Base-by-base conservation (phyloP, 768 basidiomycete genomes). In the Agaricus sinodeliciosus region DNA sequence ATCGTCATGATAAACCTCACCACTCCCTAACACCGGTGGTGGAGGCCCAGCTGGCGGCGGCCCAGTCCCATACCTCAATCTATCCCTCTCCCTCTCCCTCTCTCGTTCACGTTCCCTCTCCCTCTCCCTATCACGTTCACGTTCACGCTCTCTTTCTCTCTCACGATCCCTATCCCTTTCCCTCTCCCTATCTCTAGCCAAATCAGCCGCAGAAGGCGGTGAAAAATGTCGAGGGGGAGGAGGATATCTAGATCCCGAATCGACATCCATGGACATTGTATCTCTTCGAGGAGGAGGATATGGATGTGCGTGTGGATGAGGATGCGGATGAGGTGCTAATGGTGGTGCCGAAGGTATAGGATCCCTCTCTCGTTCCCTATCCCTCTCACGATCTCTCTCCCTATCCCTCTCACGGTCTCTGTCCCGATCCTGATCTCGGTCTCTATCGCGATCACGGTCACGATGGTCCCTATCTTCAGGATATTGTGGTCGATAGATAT, bases 401-500 rank as follows among this genome's bases (percentile, higher is more conserved):
- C 42, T 35, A 15, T 44, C 50, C 5, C 50, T 22, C 22, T 22
- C 22, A 22, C 22, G 22, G 0, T 43, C 50, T 13, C 50, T 35
- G 7, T 44, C 50, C 5, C 50, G 11, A n/a, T 44, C 50, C 5
- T 41, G 11, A 9, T 51, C 50, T 12, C 50, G 8, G 34, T 52
- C 50, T 9, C 50, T 15, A 51, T 72, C 70, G 37, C 71, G 57
- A 46, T 71, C 70, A 52, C 70, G 58, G 36, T 64, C 40, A 40
- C 72, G 70, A 53, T 65, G 44, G 19, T 72, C 67, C 54, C 73
- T 65, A 54, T 70, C 67, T 49, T 72, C 72, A 56, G 72, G 69
- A 56, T 59, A 58, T 28, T 76, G 72, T 22, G 75, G 66, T 41
- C 75, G 67, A 54, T 75, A 77, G 1, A 57, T 59, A 40, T 58